A percentile compares a stretch with the other conserved stretches of the same genome.
Evolutionary conservation across 306 rosid genomes (phyloP).

Genomic region (Ochetophila trinervis): DNA sequence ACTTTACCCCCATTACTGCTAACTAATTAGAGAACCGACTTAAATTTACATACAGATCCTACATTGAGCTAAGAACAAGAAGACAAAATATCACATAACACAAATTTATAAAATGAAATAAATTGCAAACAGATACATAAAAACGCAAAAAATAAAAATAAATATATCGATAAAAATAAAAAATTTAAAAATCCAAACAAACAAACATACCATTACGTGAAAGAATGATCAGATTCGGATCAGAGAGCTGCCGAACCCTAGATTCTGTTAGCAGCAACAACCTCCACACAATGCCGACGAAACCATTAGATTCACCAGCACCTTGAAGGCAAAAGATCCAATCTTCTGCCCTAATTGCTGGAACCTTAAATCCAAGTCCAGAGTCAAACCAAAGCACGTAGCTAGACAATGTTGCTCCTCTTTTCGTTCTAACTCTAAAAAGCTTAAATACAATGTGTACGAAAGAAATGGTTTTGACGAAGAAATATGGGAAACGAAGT

Average conservation of each 20-base stretch:
- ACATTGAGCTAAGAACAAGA: neutral
- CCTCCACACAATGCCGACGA: conserved; percentile 22
- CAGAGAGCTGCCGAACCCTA: conserved; percentile 41
- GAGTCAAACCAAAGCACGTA: neutral
- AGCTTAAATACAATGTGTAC: neutral
- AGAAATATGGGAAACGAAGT: neutral
- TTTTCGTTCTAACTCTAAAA: conserved; percentile 19
- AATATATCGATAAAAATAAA: conserved; percentile 14
- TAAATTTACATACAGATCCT: neutral
- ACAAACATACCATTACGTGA: conserved; percentile 48
- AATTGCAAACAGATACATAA: neutral
- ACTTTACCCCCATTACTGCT: conserved; percentile 8
- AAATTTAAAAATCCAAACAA: conserved; percentile 1
- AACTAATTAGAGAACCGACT: neutral
- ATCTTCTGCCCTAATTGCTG: conserved; percentile 13
- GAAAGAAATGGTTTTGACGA: neutral
- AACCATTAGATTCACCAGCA: conserved; percentile 17
- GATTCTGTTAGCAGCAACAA: conserved; percentile 38
- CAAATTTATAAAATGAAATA: neutral
- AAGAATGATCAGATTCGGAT: conserved; percentile 28
- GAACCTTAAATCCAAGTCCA: neutral
- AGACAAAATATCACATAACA: neutral
- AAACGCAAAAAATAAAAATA: neutral
- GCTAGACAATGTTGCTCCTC: conserved; percentile 17
- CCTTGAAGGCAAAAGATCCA: conserved; percentile 26